Percentiles rank a stretch among this genome's conserved stretches.
phyloP scores from a whole-genome alignment of 1,284 basidiomycete species.

The Fomitiporia mediterranea region DNA sequence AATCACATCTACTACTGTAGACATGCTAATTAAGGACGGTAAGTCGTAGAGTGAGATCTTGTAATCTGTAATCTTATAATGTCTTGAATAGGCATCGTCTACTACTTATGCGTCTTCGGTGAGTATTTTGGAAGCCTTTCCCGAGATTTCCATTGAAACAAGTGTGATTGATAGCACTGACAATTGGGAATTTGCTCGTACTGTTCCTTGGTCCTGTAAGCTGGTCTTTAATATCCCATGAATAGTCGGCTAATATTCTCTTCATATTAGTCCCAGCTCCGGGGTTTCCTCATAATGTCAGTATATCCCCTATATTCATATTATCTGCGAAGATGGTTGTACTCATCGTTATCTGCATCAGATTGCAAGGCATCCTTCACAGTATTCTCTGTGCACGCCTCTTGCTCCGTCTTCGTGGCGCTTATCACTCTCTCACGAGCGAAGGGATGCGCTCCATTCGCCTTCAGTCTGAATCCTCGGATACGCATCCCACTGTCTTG shows the following conservation, averaged over 20 bases:
- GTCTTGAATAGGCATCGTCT: background rate
- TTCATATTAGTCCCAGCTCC: background rate
- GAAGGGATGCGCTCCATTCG: background rate
- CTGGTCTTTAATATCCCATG: background rate
- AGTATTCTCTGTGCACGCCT: conserved; percentile 15
- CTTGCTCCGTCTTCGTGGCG: conserved; percentile 10
- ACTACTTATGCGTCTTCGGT: background rate
- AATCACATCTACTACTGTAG: background rate
- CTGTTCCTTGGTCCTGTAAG: conserved; percentile 10
- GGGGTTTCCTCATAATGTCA: conserved; percentile 13
- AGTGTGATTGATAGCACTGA: background rate
- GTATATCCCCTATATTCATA: background rate
- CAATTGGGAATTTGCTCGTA: conserved; percentile 5
- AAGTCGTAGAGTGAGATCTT: background rate
- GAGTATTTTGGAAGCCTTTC: background rate
- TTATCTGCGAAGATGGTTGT: background rate
- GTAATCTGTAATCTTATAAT: background rate
- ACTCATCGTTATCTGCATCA: background rate
- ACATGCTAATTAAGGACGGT: background rate
- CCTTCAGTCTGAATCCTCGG: background rate
- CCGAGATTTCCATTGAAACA: too few species aligned
- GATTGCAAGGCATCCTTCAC: conserved; percentile 14
- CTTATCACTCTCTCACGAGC: conserved; percentile 1
- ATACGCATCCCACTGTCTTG: too few species aligned
- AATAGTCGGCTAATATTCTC: background rate